A percentile compares a stretch with the other conserved stretches of the same genome.
Conservation (phyloP, 345 rosid species). For the Heritiera littoralis region DNA sequence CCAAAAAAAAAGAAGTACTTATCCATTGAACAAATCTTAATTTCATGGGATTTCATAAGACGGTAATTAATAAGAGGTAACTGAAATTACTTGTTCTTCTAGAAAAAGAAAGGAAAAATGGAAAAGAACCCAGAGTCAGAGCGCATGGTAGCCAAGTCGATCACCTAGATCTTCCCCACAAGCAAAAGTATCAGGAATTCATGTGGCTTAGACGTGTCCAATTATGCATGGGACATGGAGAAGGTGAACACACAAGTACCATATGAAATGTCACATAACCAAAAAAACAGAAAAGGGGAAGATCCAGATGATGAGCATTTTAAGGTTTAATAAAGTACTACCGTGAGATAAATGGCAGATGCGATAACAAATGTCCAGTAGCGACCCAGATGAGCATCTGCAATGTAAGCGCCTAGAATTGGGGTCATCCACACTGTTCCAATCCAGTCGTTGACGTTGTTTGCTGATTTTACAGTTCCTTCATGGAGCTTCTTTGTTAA, state of each 20-base stretch:
- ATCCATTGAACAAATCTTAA: no score
- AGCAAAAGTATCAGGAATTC: neutral
- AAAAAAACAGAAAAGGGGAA: neutral
- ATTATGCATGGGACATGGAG: conserved; percentile 7
- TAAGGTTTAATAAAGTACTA: conserved; percentile 16
- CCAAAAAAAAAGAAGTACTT: no score
- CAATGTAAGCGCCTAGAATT: conserved; percentile 56
- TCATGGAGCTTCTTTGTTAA: conserved; percentile 49
- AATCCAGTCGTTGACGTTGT: conserved; percentile 64
- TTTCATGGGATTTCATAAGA: no score
- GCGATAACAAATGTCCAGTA: conserved; percentile 56
- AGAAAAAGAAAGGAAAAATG: neutral
- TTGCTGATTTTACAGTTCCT: conserved; percentile 63
- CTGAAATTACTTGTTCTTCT: neutral
- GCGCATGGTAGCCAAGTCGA: neutral
- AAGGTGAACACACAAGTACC: neutral
- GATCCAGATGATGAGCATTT: neutral
- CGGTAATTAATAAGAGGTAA: no score
- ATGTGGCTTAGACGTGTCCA: conserved; percentile 23
- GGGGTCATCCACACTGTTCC: conserved; percentile 69
- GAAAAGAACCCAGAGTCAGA: neutral
- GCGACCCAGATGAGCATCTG: conserved; percentile 65
- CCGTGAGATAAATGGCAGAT: conserved; percentile 47
- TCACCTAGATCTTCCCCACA: conserved; percentile 14
- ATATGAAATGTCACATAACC: neutral